Base-by-base conservation (phyloP, 441 rosid genomes). In the Adansonia madagascariensis region DNA sequence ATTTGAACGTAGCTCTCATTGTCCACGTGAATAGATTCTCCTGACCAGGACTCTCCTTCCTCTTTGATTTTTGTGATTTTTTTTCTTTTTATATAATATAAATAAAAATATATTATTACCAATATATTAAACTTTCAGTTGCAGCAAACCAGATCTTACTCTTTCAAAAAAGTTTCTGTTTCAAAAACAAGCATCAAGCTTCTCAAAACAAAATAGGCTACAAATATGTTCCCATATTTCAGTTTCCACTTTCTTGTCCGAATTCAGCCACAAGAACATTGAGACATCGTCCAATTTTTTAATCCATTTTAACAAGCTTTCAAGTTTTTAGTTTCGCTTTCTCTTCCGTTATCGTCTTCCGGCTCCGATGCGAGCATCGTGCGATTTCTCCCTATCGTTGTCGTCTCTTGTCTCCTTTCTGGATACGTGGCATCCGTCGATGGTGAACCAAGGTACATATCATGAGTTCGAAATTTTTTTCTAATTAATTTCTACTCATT, bases 11-110 rank as follows among this genome's bases (percentile, higher is more conserved):
- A 78, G 63, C 80, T 27, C 59, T 52, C 31, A 64, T 55, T 59
- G 70, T 53, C 46, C 84, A 83, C 82, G 85, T 85, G 87, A 49
- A 69, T 2, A 79, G 83, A 85, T 83, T 82, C 84, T 65, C 55
- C 7, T 0, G 47, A 50, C 41, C 56, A 50, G 27, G 49, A 62
- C 67, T 31, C 27, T 24, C 15, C 22, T 35, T 31, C 27, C 53
- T 55, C 72, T 47, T 8, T n/a, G 35, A 63, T 71, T 56, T 70
- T 35, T n/a, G 35, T 66, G 59, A 43, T n/a, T 12, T 4, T 11
- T 49, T 67, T 22, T 3, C 15, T 8, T 52, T 55, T 20, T 22
- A 7, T 18, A 71, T 65, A 50, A 41, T 6, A 41, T 41, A 41
- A 4, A 41, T 41, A 41, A 4, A 5, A 0, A 41, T 41, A 41